phyloP scores from a whole-genome alignment of 805 yeast species.

The Kazachstania martiniae region DNA sequence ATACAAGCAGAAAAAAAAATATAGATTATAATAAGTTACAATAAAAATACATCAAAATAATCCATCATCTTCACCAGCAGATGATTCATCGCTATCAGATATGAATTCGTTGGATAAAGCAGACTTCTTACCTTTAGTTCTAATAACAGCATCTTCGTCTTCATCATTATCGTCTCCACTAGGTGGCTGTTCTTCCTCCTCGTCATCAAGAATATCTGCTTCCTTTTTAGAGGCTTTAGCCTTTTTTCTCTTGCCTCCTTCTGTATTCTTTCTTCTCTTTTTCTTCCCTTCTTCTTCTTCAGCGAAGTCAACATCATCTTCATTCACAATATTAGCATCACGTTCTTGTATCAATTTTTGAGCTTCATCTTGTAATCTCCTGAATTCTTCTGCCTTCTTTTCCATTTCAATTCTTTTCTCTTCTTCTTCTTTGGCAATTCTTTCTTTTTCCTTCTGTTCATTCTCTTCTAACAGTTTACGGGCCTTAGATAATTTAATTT shows the following conservation, averaged over 20 bases:
- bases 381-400: conserved; percentile 41
- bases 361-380: conserved; percentile 45
- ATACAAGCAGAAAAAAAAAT: too few relatives aligned
- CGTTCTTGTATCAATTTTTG: conserved; percentile 48
- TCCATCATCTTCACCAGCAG: conserved; percentile 11
- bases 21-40: too few relatives aligned
- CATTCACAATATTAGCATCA: conserved; percentile 34
- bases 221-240: conserved; percentile 39
- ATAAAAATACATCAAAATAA: conserved; percentile 12
- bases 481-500: conserved; percentile 62
- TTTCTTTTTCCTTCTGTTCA: conserved; percentile 35
- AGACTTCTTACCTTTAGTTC: conserved; percentile 20
- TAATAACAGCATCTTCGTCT: conserved; percentile 15
- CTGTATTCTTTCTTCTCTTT: conserved; percentile 11
- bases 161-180: conserved; percentile 21
- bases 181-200: conserved; percentile 10
- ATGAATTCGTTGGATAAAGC: conserved; percentile 31
- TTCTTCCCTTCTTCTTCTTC: conserved; percentile 1
- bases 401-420: conserved; percentile 35
- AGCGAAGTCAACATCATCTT: conserved; percentile 27
- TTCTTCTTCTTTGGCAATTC: conserved; percentile 39
- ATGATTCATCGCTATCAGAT: conserved; percentile 38
- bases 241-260: conserved; percentile 28
- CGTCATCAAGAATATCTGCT: conserved; percentile 23
- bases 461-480: conserved; percentile 53